Percentiles rank a stretch among this genome's conserved stretches.
Conservation (phyloP, 768 basidiomycete species). For the Royoungia palumana region DNA sequence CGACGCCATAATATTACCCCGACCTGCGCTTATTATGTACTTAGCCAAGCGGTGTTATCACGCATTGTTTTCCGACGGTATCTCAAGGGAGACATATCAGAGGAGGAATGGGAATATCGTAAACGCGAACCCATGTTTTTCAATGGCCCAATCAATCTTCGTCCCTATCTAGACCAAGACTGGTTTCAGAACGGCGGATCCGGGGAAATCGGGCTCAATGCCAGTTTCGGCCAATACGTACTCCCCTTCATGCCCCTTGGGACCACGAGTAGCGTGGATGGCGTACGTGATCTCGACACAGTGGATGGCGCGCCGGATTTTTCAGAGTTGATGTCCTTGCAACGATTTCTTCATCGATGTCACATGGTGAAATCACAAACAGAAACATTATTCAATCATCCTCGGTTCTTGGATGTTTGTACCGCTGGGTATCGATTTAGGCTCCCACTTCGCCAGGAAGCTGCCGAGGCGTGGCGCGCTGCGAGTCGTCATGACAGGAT, state of each 20-base stretch:
- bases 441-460: conserved; percentile 15
- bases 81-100: conserved; percentile 41
- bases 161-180: conserved; percentile 43
- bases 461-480: conserved; percentile 24
- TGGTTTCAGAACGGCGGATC: conserved; percentile 46
- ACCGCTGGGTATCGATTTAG: conserved; percentile 21
- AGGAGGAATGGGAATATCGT: conserved; percentile 50
- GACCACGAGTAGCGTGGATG: neutral
- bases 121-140: conserved; percentile 48
- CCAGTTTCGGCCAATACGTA: conserved; percentile 42
- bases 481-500: neutral
- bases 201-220: conserved; percentile 38
- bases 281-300: conserved; percentile 26
- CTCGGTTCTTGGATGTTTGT: conserved; percentile 42
- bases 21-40: conserved; percentile 45
- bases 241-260: conserved; percentile 48
- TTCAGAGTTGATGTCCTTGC: conserved; percentile 37
- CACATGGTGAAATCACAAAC: conserved; percentile 36
- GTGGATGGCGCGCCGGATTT: conserved; percentile 40
- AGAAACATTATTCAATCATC: conserved; percentile 34
- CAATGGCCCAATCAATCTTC: conserved; percentile 48
- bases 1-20: conserved; percentile 43
- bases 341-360: conserved; percentile 46
- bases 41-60: conserved; percentile 48
- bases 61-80: conserved; percentile 46